Evolutionary conservation across 176 grass and related monocot species (phyloP).

Genomic region (Carex littledalei): DNA sequence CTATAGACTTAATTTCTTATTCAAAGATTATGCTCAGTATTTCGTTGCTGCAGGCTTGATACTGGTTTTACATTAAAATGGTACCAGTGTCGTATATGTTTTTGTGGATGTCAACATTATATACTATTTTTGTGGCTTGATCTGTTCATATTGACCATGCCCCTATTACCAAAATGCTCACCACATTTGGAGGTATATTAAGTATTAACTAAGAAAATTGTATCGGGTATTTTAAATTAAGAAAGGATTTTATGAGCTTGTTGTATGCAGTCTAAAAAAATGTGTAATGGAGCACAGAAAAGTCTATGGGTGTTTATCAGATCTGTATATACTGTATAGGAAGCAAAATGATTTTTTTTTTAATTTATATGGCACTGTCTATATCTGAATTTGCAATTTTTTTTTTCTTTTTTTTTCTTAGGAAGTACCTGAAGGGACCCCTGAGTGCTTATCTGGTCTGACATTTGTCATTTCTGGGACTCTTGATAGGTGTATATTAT

Average conservation of each 20-base stretch:
- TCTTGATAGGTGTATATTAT: constrained; percentile 78
- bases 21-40: background rate
- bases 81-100: background rate
- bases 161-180: background rate
- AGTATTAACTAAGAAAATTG: background rate
- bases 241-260: background rate
- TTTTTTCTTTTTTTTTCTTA: constrained; percentile 30
- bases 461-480: constrained; percentile 96
- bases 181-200: background rate
- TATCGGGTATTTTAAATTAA: background rate
- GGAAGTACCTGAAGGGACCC: constrained; percentile 85
- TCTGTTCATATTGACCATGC: background rate
- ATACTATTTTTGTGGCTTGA: background rate
- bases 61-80: background rate
- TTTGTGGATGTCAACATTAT: background rate
- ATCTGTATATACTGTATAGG: background rate
- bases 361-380: background rate
- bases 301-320: background rate
- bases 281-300: background rate
- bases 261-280: background rate
- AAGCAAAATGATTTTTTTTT: background rate
- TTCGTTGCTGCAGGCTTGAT: background rate
- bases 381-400: constrained; percentile 22
- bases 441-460: constrained; percentile 90
- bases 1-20: background rate